Evolutionary conservation across 2,329 filamentous ascomycete genomes (phyloP).

Genomic region (Chaetomium sp.): DNA sequence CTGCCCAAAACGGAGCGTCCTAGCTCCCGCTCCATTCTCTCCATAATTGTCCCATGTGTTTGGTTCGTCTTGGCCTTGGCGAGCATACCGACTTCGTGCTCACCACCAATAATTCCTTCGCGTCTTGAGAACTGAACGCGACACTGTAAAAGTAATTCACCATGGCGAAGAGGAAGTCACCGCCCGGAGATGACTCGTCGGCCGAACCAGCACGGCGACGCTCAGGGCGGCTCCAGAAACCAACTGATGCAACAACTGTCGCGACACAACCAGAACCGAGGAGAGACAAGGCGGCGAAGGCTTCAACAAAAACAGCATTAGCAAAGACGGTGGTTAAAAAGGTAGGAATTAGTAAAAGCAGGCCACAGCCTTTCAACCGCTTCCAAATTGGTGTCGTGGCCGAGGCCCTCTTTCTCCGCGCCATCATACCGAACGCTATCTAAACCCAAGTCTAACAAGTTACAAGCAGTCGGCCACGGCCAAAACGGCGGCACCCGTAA

Average conservation of each 20-base stretch:
- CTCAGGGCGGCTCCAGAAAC: conserved; percentile 26
- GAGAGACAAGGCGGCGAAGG: not conserved
- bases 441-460: not conserved
- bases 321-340: not conserved
- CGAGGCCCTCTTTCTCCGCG: not conserved
- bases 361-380: not conserved
- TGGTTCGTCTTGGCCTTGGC: not conserved
- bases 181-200: conserved; percentile 1
- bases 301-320: not conserved
- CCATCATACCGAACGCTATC: not conserved
- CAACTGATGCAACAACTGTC: not conserved
- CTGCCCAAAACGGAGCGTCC: not conserved
- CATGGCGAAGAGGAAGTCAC: conserved; percentile 35
- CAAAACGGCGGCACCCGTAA: conserved; percentile 3
- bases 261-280: not conserved
- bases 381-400: not conserved
- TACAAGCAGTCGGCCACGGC: not conserved
- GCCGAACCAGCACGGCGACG: conserved; percentile 27
- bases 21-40: not conserved
- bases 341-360: not conserved
- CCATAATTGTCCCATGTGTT: not conserved
- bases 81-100: not conserved
- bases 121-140: not conserved
- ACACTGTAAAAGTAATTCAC: not conserved
- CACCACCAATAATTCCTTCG: not conserved